phyloP scores from a whole-genome alignment of 352 stramenopile species.

The Bremia lactucae region DNA sequence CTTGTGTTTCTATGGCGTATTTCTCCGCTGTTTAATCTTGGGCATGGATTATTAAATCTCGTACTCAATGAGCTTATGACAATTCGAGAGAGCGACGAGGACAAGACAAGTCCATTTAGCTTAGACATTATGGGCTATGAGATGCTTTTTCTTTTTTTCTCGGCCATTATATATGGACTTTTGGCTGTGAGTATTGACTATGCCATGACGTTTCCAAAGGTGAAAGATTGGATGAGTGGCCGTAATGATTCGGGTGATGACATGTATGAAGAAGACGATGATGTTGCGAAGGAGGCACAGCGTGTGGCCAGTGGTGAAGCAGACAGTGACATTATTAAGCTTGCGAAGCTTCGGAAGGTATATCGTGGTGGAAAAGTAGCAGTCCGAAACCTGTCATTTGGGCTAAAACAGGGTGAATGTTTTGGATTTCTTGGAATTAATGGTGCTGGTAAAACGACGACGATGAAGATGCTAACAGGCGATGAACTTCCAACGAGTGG shows the following conservation, averaged over 20 bases:
- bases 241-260: conserved; percentile 17
- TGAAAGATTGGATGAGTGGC: conserved; percentile 28
- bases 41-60: conserved; percentile 33
- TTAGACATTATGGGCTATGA: conserved; percentile 51
- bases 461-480: conserved; percentile 92
- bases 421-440: conserved; percentile 94
- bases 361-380: conserved; percentile 60
- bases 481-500: conserved; percentile 58
- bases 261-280: conserved; percentile 29
- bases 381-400: conserved; percentile 68
- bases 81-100: conserved; percentile 19
- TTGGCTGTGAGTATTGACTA: conserved; percentile 34
- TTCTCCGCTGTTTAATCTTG: conserved; percentile 54
- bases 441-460: conserved; percentile 91
- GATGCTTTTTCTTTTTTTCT: conserved; percentile 39
- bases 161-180: conserved; percentile 19
- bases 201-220: conserved; percentile 22
- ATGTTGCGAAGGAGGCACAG: conserved; percentile 27
- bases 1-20: conserved; percentile 67
- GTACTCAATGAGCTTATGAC: conserved; percentile 29
- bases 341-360: conserved; percentile 32
- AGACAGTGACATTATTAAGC: conserved; percentile 26
- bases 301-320: conserved; percentile 23
- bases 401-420: conserved; percentile 77
- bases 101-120: conserved; percentile 41